Evolutionary conservation across 2,329 filamentous ascomycete genomes (phyloP).

Genomic region (Fusarium coicis): DNA sequence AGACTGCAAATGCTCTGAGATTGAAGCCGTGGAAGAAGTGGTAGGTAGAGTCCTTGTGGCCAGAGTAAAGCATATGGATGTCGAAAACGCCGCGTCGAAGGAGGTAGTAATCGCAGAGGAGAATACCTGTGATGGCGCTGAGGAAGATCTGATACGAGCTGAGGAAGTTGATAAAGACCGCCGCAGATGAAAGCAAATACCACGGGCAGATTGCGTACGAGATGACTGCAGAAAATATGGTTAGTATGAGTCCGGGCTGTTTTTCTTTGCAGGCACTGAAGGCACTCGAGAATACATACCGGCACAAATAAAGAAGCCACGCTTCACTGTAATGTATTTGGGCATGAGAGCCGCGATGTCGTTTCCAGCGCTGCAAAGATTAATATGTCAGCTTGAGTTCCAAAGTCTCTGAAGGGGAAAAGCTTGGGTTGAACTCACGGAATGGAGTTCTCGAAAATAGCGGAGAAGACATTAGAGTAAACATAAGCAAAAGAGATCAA

Average conservation of each 20-base stretch:
- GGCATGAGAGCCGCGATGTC: conserved; percentile 17
- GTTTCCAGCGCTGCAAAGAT: not conserved
- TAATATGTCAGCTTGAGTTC: no score
- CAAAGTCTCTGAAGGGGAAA: no score
- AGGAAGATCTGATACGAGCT: conserved; percentile 20
- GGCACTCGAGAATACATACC: not conserved
- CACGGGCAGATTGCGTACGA: conserved; percentile 6
- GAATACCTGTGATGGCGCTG: conserved; percentile 4
- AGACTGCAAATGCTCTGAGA: not conserved
- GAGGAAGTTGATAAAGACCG: conserved; percentile 16
- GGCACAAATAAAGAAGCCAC: conserved; percentile 16
- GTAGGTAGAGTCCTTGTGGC: not conserved
- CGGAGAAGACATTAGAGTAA: not conserved
- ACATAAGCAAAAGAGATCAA: conserved; percentile 14
- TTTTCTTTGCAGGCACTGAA: no score
- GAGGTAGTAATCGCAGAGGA: conserved; percentile 18
- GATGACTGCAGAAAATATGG: no score
- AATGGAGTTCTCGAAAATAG: conserved; percentile 17
- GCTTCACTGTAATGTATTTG: conserved; percentile 12
- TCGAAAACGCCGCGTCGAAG: not conserved
- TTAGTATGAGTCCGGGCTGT: no score
- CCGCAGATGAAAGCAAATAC: conserved; percentile 5
- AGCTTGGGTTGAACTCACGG: not conserved
- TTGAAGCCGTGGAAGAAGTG: conserved; percentile 14
- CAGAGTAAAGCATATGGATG: conserved; percentile 4